These are phyloP conservation scores for Dictyostelium purpureum DNA, from an alignment of 78 protist species.

Conservation along the genomic window DNA sequence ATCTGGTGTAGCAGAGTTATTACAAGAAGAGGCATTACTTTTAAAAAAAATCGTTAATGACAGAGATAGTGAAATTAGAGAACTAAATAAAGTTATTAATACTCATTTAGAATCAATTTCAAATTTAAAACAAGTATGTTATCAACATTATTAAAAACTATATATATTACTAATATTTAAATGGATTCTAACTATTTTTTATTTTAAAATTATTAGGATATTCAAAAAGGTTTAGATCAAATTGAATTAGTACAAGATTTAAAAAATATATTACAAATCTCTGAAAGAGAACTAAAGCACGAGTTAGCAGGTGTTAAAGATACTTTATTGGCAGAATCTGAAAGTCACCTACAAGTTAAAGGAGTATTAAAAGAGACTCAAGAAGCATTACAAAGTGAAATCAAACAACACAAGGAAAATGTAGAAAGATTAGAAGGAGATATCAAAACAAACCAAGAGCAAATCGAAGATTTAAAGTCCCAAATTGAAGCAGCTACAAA, in stretches of 20 bases:
- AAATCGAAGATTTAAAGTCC: background rate
- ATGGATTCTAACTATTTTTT: background rate
- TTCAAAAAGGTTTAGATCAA: conserved; percentile 4
- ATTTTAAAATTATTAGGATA: background rate
- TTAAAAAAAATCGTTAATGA: conserved; percentile 31
- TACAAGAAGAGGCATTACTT: conserved; percentile 26
- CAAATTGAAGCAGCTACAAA: background rate
- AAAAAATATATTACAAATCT: background rate
- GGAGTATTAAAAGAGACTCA: conserved; percentile 5
- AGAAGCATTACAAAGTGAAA: background rate
- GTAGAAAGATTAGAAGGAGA: background rate
- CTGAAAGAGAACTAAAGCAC: background rate
- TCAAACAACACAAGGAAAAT: background rate
- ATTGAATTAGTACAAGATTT: background rate
- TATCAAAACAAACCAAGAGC: background rate
- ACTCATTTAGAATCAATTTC: conserved; percentile 3
- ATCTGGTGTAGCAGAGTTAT: background rate
- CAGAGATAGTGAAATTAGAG: conserved; percentile 15
- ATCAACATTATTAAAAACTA: background rate
- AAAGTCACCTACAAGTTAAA: conserved; percentile 3
- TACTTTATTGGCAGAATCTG: conserved; percentile 7
- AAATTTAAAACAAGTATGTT: background rate
- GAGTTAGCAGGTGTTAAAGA: background rate
- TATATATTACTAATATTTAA: background rate
- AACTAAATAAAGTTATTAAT: conserved; percentile 24